Base-by-base conservation (phyloP, 2,329 filamentous ascomycete species). In the Monosporascus sp. region DNA sequence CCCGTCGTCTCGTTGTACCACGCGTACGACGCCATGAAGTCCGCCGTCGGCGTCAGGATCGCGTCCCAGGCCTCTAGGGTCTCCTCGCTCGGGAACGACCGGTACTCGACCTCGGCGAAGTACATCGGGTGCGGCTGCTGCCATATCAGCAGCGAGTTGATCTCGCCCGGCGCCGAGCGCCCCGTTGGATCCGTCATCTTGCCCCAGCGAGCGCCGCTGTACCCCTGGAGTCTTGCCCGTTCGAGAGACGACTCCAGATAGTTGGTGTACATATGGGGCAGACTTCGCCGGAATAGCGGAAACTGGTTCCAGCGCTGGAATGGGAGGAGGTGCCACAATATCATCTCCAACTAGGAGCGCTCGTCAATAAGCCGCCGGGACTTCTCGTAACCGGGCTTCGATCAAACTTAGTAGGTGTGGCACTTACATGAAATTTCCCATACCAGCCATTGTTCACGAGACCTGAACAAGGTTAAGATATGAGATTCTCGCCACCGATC, bases 111-210 rank as follows among this genome's bases (percentile, higher is more conserved):
- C 63, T 83, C 80, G 0, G 81, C 82, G 59, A 84, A 81, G 61
- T 80, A 81, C 72, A 84, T 78, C 0, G 78, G 73, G 62, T 85
- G 82, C 7, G 80, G 81, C 59, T 84, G 82, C 59, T 85, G 82
- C 82, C 82, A 85, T 53, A 84, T 79, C 3, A 86, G 68, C 1
- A 85, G 68, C 9, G 75, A 77, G 63, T 85, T 85, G 62, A 85
- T 84, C 57, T 81, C 78, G 2, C 82, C 82, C 1, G 82, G 81
- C 1, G 80, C 78, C 47, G 75, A 79, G 11, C 77, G 71, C 26
- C 80, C 79, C 0, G 73, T 76, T 0, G 79, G 78, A 61, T 83
- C 80, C 9, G 74, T 80, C 80, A 83, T 83, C 61, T 84, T 81
- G 49, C 60, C 77, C 77, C 63, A 73, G 49, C 74, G 68, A 7